Evolutionary conservation across 495 filamentous ascomycete species (phyloP).

Genomic region (Penicillium silybi): DNA sequence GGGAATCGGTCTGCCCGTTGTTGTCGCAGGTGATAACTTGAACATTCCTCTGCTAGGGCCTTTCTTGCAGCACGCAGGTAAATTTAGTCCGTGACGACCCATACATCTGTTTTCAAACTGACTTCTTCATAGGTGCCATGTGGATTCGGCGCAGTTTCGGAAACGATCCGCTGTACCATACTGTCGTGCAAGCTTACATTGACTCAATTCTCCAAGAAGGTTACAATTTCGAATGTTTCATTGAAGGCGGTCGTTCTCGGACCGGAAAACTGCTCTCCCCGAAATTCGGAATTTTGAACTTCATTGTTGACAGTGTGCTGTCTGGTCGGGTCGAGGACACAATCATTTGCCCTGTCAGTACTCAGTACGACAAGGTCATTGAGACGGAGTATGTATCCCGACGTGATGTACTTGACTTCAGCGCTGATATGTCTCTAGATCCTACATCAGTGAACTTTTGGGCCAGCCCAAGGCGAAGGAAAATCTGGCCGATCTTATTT

Average conservation of each 20-base stretch:
- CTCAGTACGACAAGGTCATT: conserved; percentile 97
- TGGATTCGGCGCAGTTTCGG: conserved; percentile 92
- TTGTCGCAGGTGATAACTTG: conserved; percentile 93
- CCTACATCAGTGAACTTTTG: conserved; percentile 89
- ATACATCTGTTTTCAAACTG: conserved; percentile 1
- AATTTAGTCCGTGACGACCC: conserved; percentile 7
- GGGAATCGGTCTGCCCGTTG: conserved; percentile 82
- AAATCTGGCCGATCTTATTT: conserved; percentile 82
- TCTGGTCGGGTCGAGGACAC: conserved; percentile 87
- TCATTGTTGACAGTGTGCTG: conserved; percentile 83
- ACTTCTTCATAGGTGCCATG: conserved; percentile 66
- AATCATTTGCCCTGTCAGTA: conserved; percentile 90
- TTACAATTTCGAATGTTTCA: conserved; percentile 94
- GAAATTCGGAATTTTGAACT: conserved; percentile 94
- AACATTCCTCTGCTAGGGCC: conserved; percentile 87
- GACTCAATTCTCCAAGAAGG: conserved; percentile 87
- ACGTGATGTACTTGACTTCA: neutral
- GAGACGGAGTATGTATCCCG: conserved; percentile 67
- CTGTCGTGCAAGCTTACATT: conserved; percentile 91
- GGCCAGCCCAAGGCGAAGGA: conserved; percentile 94
- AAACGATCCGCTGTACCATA: conserved; percentile 83
- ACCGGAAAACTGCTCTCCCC: conserved; percentile 92
- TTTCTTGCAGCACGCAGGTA: conserved; percentile 89
- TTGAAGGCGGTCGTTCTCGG: conserved; percentile 87
- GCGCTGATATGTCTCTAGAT: conserved; percentile 37